Evolutionary conservation across 768 basidiomycete genomes (phyloP).

Genomic region (Podaxis sp.): DNA sequence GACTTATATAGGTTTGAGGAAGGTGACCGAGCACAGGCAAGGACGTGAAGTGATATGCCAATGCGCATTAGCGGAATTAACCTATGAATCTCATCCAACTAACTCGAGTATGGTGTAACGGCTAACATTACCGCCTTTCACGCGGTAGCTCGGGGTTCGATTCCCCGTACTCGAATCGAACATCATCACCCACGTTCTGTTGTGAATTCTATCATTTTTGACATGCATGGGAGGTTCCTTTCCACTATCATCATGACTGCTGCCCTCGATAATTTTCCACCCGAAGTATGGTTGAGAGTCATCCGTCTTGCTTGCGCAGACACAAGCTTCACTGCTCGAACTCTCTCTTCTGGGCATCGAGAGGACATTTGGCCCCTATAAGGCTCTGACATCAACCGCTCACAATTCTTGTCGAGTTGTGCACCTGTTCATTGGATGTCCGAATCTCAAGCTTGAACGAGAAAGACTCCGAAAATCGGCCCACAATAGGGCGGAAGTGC

Average conservation of each 20-base stretch:
- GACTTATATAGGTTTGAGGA: too few species aligned
- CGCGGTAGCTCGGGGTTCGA: constrained; percentile 36
- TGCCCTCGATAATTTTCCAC: constrained; percentile 26
- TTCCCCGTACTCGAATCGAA: constrained; percentile 23
- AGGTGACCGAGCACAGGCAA: background rate
- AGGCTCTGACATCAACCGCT: background rate
- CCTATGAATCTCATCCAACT: background rate
- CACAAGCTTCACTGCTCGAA: constrained; percentile 35
- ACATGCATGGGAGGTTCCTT: background rate
- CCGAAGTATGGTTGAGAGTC: constrained; percentile 45
- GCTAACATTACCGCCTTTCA: constrained; percentile 60
- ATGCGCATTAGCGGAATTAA: too few species aligned
- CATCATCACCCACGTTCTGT: background rate
- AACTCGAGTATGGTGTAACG: constrained; percentile 47
- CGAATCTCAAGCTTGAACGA: background rate
- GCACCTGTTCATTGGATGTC: constrained; percentile 2
- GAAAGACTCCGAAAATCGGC: background rate
- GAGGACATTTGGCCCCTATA: background rate
- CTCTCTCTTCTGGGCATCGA: constrained; percentile 28
- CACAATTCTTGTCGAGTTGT: background rate
- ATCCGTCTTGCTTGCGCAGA: constrained; percentile 40
- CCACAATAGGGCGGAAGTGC: background rate
- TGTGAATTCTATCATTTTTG: background rate
- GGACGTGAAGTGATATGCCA: too few species aligned
- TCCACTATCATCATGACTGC: background rate